Evolutionary conservation across 2,329 filamentous ascomycete species (phyloP).

Genomic region (Talaromyces islandicus): DNA sequence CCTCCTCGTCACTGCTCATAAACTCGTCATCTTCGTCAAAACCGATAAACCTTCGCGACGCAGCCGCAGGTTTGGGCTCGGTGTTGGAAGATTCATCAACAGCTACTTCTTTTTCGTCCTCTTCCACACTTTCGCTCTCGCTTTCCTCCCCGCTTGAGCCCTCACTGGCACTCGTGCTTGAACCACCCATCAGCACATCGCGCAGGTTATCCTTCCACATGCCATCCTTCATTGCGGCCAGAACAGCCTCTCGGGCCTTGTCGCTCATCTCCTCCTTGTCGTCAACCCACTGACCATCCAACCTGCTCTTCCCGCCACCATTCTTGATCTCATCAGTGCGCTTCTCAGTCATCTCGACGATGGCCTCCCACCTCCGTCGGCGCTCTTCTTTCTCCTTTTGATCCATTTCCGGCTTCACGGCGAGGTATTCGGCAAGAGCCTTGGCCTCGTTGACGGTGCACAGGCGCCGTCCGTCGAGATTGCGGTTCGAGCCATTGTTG

Average conservation of each 20-base stretch:
- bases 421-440: constrained; percentile 86
- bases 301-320: constrained; percentile 57
- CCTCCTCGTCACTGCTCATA: constrained; percentile 38
- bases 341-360: constrained; percentile 77
- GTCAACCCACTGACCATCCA: constrained; percentile 93
- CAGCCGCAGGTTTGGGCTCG: constrained; percentile 18
- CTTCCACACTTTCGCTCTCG: constrained; percentile 31
- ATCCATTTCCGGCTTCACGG: constrained; percentile 96
- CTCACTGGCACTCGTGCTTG: constrained; percentile 35
- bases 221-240: constrained; percentile 64
- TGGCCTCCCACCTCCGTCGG: constrained; percentile 73
- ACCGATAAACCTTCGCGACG: constrained; percentile 36
- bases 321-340: constrained; percentile 77
- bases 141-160: constrained; percentile 25
- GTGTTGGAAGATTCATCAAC: constrained; percentile 22
- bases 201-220: constrained; percentile 39
- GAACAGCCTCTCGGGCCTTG: constrained; percentile 70
- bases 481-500: constrained; percentile 84
- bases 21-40: constrained; percentile 46
- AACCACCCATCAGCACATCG: constrained; percentile 28
- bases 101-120: constrained; percentile 25
- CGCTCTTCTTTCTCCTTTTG: constrained; percentile 85
- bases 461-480: constrained; percentile 82
- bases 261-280: constrained; percentile 86
- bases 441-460: constrained; percentile 95